These are phyloP conservation scores for Geotrichum siamense DNA, from an alignment of 1,139 yeast genomes.

Conservation along the genomic window DNA sequence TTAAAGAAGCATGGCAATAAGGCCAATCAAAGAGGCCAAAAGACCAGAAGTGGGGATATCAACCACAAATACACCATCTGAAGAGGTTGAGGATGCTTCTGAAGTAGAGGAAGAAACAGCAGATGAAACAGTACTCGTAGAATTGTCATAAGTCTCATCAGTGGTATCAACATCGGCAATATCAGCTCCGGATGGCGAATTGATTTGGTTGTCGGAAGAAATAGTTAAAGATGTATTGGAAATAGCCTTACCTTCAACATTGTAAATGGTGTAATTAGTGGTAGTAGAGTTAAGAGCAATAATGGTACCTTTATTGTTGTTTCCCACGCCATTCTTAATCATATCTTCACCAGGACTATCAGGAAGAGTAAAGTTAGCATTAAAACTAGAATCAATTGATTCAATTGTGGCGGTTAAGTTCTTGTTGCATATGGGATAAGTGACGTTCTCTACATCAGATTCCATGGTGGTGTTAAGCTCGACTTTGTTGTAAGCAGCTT, in stretches of 20 bases:
- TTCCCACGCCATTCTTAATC: slow-evolving; percentile 48
- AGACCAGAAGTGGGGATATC: slow-evolving; percentile 20
- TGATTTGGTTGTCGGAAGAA: slow-evolving; percentile 25
- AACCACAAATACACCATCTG: slow-evolving; percentile 11
- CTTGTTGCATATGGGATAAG: slow-evolving; percentile 11
- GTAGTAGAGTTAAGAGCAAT: slow-evolving; percentile 37
- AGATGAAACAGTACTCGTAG: slow-evolving; percentile 13
- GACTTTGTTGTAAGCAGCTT: slow-evolving; percentile 23
- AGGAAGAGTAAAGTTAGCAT: slow-evolving; percentile 38
- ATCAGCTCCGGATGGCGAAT: slow-evolving; percentile 23
- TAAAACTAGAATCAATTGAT: slow-evolving; percentile 32
- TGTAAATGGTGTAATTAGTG: slow-evolving; percentile 43
- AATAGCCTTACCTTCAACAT: slow-evolving; percentile 47
- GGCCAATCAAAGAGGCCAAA: slow-evolving; percentile 22
- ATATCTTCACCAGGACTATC: slow-evolving; percentile 36
- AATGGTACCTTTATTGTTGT: slow-evolving; percentile 45
- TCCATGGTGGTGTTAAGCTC: slow-evolving; percentile 15
- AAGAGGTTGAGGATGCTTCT: slow-evolving; percentile 4
- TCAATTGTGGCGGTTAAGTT: slow-evolving; percentile 36
- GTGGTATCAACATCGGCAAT: slow-evolving; percentile 13
- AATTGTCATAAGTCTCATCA: slow-evolving; percentile 12
- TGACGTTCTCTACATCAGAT: slow-evolving; percentile 15
- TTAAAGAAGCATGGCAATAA: slow-evolving; percentile 22
- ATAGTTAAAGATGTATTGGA: slow-evolving; percentile 39
- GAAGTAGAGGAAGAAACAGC: slow-evolving; percentile 18